These are phyloP conservation scores for Leishmania major DNA, from an alignment of 208 protist genomes.

Conservation along the genomic window DNA sequence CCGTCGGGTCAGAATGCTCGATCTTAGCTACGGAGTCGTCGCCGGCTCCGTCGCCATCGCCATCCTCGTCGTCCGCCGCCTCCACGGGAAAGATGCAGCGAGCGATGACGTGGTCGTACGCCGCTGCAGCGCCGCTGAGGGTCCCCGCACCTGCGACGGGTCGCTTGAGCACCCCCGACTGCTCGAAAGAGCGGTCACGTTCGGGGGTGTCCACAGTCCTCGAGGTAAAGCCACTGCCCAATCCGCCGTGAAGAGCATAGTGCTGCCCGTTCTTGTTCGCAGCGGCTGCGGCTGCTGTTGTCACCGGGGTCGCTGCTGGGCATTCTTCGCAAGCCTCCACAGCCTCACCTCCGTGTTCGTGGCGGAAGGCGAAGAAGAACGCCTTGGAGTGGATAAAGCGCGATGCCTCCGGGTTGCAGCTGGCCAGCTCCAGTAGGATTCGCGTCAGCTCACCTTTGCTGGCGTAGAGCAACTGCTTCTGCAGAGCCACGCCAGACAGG, in stretches of 20 bases:
- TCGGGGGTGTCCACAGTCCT: background rate
- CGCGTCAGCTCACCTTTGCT: slow-evolving; percentile 70
- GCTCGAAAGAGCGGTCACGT: background rate
- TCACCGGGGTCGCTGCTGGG: background rate
- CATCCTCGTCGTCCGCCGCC: slow-evolving; percentile 11
- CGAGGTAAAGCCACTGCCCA: background rate
- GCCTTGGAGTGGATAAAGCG: slow-evolving; percentile 77
- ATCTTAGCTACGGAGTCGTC: background rate
- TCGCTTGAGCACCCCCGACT: background rate
- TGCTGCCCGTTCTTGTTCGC: background rate
- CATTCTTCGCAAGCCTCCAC: background rate
- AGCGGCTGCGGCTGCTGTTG: background rate
- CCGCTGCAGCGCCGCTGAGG: background rate
- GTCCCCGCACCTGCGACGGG: background rate
- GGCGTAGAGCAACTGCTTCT: slow-evolving; percentile 55
- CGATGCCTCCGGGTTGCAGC: slow-evolving; percentile 59
- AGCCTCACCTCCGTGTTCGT: slow-evolving; percentile 17
- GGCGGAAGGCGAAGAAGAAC: slow-evolving; percentile 56
- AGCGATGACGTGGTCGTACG: slow-evolving; percentile 14
- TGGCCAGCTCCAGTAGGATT: slow-evolving; percentile 70
- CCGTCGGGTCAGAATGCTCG: background rate
- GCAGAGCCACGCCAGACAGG: slow-evolving; percentile 38
- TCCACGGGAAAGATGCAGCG: slow-evolving; percentile 32
- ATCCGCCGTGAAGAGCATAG: background rate
- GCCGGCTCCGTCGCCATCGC: background rate